Evolutionary conservation across 352 stramenopile genomes (phyloP), one percentile per base, ranked within the genome.

Genomic region (Globisporangium middletonii): DNA sequence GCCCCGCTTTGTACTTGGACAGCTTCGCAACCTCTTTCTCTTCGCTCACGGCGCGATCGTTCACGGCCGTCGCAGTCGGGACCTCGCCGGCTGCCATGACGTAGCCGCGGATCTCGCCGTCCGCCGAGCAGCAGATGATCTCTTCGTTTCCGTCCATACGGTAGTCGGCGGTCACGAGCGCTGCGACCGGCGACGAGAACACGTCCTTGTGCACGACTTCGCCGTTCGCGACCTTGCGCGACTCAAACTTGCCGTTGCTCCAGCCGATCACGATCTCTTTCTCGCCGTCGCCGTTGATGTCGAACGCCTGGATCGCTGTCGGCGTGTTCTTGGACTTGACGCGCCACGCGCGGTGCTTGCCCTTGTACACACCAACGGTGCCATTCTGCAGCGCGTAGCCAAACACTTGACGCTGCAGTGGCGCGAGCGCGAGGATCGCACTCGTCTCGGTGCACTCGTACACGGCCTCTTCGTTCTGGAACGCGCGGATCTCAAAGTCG

Each of bases 291-390:
- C 77, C 87, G 51, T 97, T 88, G 43, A 97, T 88, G 62, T 98
- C 89, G 64, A 96, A 97, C 50, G 70, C 81, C 43, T 85, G 73
- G 55, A 97, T 83, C 4, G 86, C 77, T 4, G 73, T 91, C 2
- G 86, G 76, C 11, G 69, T 61, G 60, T 97, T 88, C 63, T 97
- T 97, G 16, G 79, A 93, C 63, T 97, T 97, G 60, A 97, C 87
- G 52, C 92, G 82, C 91, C 91, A 97, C 12, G 90, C 75, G 49
- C 92, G 87, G 62, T 78, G 67, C 33, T 85, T 88, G 42, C 84
- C 86, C 33, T 89, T 82, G 69, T 97, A 97, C 5, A 98, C 82
- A n/a, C 90, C 92, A n/a, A 96, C 79, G 0, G 92, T 97, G 52
- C 92, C 90, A 53, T 98, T 97, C 30, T 86, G 66, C 9, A 98